Conservation (phyloP, 129 eudicot species). For the Dittrichia graveolens region DNA sequence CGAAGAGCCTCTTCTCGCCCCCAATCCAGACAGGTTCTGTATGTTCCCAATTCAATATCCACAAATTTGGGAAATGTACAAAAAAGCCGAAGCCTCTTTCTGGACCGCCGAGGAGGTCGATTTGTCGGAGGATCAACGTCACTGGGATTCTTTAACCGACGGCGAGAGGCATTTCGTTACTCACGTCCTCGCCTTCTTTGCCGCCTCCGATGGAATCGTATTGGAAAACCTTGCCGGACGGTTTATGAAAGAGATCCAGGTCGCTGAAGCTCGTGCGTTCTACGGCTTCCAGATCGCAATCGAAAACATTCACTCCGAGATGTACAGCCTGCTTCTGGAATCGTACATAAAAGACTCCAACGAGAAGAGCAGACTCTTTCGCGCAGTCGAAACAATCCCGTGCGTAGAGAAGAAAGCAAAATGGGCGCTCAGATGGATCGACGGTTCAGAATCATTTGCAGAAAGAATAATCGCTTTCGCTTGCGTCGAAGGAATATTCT, state of each 20-base stretch:
- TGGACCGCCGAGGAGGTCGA: constrained; percentile 90
- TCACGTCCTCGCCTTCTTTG: constrained; percentile 52
- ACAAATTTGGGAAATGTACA: constrained; percentile 74
- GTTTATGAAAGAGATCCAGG: constrained; percentile 59
- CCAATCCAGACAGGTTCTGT: constrained; percentile 67
- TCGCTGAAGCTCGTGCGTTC: constrained; percentile 79
- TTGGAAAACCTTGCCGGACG: constrained; percentile 38
- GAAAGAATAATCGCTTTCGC: constrained; percentile 74
- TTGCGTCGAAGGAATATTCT: constrained; percentile 77
- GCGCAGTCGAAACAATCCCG: constrained; percentile 68
- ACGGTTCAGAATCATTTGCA: constrained; percentile 65
- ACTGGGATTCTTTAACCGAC: constrained; percentile 53
- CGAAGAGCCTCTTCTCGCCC: constrained; percentile 63
- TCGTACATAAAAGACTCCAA: constrained; percentile 59
- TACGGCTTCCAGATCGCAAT: constrained; percentile 84
- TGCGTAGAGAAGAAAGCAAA: constrained; percentile 61
- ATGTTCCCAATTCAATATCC: constrained; percentile 81
- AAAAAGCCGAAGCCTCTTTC: constrained; percentile 77
- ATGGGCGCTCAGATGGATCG: constrained; percentile 79
- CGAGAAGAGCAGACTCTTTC: constrained; percentile 55
- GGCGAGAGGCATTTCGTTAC: constrained; percentile 64
- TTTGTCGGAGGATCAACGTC: constrained; percentile 49
- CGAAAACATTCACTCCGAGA: constrained; percentile 79
- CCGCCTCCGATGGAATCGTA: constrained; percentile 44
- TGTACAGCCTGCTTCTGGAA: constrained; percentile 64